Base-by-base conservation (phyloP, 2,329 filamentous ascomycete species). In the Penicillium brasilianum region DNA sequence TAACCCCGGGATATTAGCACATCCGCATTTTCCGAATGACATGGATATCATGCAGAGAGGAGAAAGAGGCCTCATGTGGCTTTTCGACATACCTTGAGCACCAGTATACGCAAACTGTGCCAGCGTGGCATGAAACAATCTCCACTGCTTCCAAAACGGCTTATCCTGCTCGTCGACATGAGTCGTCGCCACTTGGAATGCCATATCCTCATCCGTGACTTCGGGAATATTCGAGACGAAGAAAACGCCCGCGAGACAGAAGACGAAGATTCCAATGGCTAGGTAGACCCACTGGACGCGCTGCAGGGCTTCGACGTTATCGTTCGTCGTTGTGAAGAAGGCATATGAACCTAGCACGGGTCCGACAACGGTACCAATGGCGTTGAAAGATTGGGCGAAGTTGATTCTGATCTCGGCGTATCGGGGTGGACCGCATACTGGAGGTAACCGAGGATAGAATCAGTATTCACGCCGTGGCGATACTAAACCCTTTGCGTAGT, bases 21-120 rank as follows among this genome's bases (percentile, higher is more conserved):
- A 1, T 16, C 1, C 10, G 4, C 18, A n/a, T n/a, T 37, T 52
- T 20, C 25, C 25, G 25, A 6, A 28, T 28, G 6, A 28, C 25
- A 28, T 28, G 25, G 6, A 28, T 28, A 6, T 28, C 3, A 28
- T 28, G 25, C 25, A 28, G 25, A 28, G 25, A 3, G 25, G 25
- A 28, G 25, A 28, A 28, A n/a, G n/a, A n/a, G n/a, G n/a, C n/a
- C n/a, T n/a, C n/a, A n/a, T n/a, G 16, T 14, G 14, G 30, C 10
- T 11, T 8, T 37, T 13, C 1, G 13, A 66, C 61, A 18, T 58
- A 76, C 84, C 88, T 70, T 96, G 92, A 0, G 90, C 87, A 51
- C 91, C 91, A 0, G 91, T 89, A 74, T 94, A 95, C 73, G 88
- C 91, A 76, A 93, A 93, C 67, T 94, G 90, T 0, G 90, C 88